Base-by-base conservation (phyloP, 2,329 filamentous ascomycete species). In the Aspergillus sp. region DNA sequence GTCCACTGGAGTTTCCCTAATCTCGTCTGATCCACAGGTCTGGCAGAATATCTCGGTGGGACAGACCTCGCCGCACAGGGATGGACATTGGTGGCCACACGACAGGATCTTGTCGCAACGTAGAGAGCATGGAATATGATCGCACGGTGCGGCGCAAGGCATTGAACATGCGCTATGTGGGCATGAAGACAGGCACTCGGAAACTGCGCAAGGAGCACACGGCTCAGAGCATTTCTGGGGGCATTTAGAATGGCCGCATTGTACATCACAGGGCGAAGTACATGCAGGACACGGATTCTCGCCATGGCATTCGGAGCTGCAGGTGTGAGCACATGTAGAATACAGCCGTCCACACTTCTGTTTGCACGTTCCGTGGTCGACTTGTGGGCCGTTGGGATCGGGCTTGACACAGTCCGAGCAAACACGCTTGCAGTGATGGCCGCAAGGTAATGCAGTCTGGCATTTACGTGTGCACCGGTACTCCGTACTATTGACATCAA, bases 131-230 rank as follows among this genome's bases (percentile, higher is more conserved):
- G 80, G 81, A 0, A 82, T 47, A 57, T 74, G 70, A 41, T 81
- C 64, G 48, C 80, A 86, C 0, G 80, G 79, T 0, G 72, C 79
- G 0, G 76, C 75, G 39, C n/a, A 84, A 12, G 73, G 73, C 63
- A 75, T 65, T 0, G 53, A 53, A 32, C 68, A 72, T 2, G 32
- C 16, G 14, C 47, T 57, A 43, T 82, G 78, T 5, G 64, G 62
- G 39, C 77, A 82, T 3, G 45, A 45, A 19, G 71, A 79, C 0
- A 63, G 52, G 41, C 78, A 82, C 1, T 49, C 41, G 13, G 55
- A 53, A 39, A 75, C 70, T 0, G 70, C 69, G 42, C 79, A 82
- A 0, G 77, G 78, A 2, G 60, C 51, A 44, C 79, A 83, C 2
- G 75, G 69, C 43, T 82, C 70, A 15, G 61, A 52, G 46, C 79